These are phyloP conservation scores for Geotrichum cucujoidarum DNA, from an alignment of 1,139 yeast species.

Conservation along the genomic window DNA sequence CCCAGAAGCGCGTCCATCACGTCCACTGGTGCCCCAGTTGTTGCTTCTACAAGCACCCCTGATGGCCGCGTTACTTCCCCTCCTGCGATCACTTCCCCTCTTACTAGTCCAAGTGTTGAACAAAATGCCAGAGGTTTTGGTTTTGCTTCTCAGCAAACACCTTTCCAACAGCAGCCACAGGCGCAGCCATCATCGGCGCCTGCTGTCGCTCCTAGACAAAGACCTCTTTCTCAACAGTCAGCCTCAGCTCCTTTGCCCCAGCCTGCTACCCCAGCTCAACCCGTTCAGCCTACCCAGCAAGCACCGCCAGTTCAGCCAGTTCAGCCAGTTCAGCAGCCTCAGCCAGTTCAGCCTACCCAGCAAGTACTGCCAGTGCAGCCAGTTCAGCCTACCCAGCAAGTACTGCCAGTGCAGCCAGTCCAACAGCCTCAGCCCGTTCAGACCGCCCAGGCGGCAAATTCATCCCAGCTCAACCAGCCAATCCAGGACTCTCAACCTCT, in stretches of 20 bases:
- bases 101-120: background rate
- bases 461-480: background rate
- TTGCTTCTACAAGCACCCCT: no score
- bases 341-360: no score
- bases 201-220: background rate
- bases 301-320: background rate
- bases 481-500: background rate
- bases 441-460: background rate
- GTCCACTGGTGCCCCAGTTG: no score
- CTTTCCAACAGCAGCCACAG: background rate
- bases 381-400: no score
- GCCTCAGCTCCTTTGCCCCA: background rate
- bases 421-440: no score
- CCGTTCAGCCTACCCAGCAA: background rate
- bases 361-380: no score
- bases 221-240: background rate
- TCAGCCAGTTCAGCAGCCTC: no score
- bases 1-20: background rate
- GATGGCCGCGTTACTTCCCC: conserved; percentile 1
- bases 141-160: conserved; percentile 17
- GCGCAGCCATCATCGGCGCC: no score
- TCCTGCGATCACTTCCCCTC: background rate
- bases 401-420: no score
- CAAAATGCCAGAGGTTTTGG: background rate
- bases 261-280: background rate